phyloP scores from a whole-genome alignment of 129 eudicot species.

The Tagetes patula region DNA sequence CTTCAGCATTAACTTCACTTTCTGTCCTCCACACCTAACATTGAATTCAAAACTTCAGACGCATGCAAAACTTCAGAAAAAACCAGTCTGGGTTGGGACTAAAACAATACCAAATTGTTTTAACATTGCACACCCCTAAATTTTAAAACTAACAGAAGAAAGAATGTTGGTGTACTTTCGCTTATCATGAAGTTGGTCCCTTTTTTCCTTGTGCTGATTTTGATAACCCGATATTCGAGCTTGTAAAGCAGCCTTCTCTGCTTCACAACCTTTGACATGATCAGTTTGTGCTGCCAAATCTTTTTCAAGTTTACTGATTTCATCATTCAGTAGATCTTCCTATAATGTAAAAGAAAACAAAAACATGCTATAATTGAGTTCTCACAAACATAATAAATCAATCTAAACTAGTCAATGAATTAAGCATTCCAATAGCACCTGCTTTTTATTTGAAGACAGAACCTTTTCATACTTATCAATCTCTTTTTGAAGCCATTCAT shows the following conservation, averaged over 20 bases:
- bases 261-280: slow-evolving; percentile 48
- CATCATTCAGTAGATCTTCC: slow-evolving; percentile 73
- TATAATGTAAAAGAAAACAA: slow-evolving; percentile 27
- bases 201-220: slow-evolving; percentile 52
- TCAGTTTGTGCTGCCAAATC: slow-evolving; percentile 68
- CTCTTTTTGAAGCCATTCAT: slow-evolving; percentile 91
- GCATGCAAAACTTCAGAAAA: too few species aligned
- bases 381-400: neutral
- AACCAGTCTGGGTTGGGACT: slow-evolving; percentile 28
- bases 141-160: neutral
- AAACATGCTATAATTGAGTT: neutral
- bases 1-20: slow-evolving; percentile 79
- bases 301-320: slow-evolving; percentile 63
- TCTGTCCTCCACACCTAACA: slow-evolving; percentile 85
- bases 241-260: slow-evolving; percentile 47
- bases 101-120: neutral
- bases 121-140: neutral
- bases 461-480: slow-evolving; percentile 75
- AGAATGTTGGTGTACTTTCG: slow-evolving; percentile 62
- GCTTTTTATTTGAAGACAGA: slow-evolving; percentile 56
- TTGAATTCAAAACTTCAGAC: too few species aligned
- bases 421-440: slow-evolving; percentile 43
- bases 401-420: neutral
- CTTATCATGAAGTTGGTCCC: slow-evolving; percentile 83
- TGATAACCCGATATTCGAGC: slow-evolving; percentile 53